phyloP scores from a whole-genome alignment of 371 early-diverging fungal genomes.

The Syncephalis fuscata region DNA sequence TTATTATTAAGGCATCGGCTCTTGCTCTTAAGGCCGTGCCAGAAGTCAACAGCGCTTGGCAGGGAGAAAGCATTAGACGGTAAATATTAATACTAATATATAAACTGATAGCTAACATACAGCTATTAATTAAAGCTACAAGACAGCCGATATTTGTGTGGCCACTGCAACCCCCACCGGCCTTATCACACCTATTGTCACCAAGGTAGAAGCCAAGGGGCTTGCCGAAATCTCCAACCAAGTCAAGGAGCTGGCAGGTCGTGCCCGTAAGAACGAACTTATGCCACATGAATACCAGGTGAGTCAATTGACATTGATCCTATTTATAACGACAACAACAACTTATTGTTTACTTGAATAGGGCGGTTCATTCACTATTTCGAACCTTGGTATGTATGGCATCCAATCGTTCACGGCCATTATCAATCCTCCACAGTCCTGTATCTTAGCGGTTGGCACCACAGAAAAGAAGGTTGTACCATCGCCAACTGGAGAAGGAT shows the following conservation, averaged over 20 bases:
- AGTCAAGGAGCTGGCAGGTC: slow-evolving; percentile 72
- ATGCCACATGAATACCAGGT: slow-evolving; percentile 91
- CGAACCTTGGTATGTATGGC: slow-evolving; percentile 97
- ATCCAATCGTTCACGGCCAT: slow-evolving; percentile 91
- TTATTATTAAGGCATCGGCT: slow-evolving; percentile 90
- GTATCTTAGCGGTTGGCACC: slow-evolving; percentile 88
- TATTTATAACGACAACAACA: neutral
- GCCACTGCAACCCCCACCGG: slow-evolving; percentile 92
- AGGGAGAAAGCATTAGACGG: slow-evolving; percentile 85
- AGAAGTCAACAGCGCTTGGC: slow-evolving; percentile 93
- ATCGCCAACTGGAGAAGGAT: slow-evolving; percentile 26
- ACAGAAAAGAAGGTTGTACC: slow-evolving; percentile 68
- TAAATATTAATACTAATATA: slow-evolving; percentile 13
- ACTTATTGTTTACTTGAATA: slow-evolving; percentile 2
- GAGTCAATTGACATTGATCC: neutral
- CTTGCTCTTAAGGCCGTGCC: slow-evolving; percentile 85
- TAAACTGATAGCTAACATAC: neutral
- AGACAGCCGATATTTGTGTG: slow-evolving; percentile 83
- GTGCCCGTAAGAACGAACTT: slow-evolving; percentile 80
- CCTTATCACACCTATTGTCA: slow-evolving; percentile 92
- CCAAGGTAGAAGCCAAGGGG: slow-evolving; percentile 70
- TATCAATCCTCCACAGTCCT: slow-evolving; percentile 93
- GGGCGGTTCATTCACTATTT: slow-evolving; percentile 94
- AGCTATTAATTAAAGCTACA: slow-evolving; percentile 32
- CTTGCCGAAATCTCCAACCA: slow-evolving; percentile 67